A percentile compares a stretch with the other conserved stretches of the same genome.
Conservation (phyloP, 1,284 basidiomycete genomes). For the Rhodotorula sp. region DNA sequence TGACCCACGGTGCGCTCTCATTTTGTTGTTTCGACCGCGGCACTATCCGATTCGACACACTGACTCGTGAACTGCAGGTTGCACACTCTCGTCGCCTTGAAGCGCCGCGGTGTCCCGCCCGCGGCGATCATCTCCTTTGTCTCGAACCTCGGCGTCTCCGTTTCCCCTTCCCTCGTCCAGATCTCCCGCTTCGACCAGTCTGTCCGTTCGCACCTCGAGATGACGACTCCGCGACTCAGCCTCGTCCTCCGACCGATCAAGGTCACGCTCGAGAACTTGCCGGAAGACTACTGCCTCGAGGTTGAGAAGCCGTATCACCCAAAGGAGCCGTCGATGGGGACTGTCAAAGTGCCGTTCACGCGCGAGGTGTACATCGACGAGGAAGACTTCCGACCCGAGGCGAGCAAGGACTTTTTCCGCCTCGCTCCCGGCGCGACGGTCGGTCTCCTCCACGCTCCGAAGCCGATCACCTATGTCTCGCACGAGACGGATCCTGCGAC, state of each 20-base stretch:
- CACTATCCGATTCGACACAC: neutral
- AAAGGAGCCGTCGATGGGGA: conserved; percentile 85
- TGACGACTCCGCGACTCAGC: conserved; percentile 79
- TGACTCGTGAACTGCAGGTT: conserved; percentile 51
- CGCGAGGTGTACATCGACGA: conserved; percentile 87
- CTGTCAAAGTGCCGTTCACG: conserved; percentile 80
- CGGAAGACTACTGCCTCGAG: conserved; percentile 78
- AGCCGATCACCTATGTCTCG: conserved; percentile 89
- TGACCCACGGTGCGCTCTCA: conserved; percentile 66
- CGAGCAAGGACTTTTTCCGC: conserved; percentile 88
- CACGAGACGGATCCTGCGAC: conserved; percentile 71
- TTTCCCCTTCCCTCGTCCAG: conserved; percentile 78
- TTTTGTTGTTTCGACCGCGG: too few species aligned
- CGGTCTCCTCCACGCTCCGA: conserved; percentile 91
- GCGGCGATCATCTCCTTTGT: conserved; percentile 93
- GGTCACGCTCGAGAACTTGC: conserved; percentile 84
- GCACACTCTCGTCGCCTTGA: conserved; percentile 92
- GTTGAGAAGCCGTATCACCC: conserved; percentile 93
- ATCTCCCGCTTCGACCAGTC: conserved; percentile 84
- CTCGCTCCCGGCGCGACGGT: conserved; percentile 96
- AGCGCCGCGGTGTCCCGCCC: conserved; percentile 91
- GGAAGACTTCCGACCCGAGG: conserved; percentile 88
- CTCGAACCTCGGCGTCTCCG: conserved; percentile 87
- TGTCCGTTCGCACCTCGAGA: conserved; percentile 86
- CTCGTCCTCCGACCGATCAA: conserved; percentile 91